Evolutionary conservation across 495 filamentous ascomycete species (phyloP), one percentile per base, ranked within the genome.

Genomic region (Tuber calosporum): DNA sequence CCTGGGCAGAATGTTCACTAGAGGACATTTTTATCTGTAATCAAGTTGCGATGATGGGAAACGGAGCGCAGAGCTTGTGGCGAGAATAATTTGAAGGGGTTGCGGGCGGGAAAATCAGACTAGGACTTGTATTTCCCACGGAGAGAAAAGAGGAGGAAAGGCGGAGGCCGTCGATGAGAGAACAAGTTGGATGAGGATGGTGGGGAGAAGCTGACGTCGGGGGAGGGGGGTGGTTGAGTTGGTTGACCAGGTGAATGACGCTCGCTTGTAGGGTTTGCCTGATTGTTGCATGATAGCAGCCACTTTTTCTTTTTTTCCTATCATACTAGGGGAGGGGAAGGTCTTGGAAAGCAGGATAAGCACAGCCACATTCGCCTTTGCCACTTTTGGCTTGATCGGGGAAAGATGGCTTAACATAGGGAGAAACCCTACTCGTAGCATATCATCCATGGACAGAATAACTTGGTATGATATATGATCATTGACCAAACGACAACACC

Each of bases 1-100:
- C 68, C 37, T 78, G 62, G 13, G 71, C 9, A 15, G 53, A 36
- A 7, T 36, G 39, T 43, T 78, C 76, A n/a, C 42, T 78, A 17
- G 76, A 78, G 30, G 76, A 78, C 76, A 78, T 78, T 68, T 58
- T 69, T 39, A 38, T 66, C 70, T 22, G 53, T 13, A 34, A 34
- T 62, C 30, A 34, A 62, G 53, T 19, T 62, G 53, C 53, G 53
- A 62, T 34, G 53, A 34, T 62, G 53, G 53, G 53, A 62, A 62
- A 34, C 53, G 13, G 13, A 34, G 53, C 26, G 53, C 53, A 34
- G 53, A 62, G 26, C 53, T 34, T 62, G 26, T 34, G 53, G 13
- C 26, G 15, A 62, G 53, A n/a, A 34, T 17, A 34, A 1, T 62
- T 34, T 62, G 53, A 34, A 62, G 53, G 53, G 53, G 53, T 62